Evolutionary conservation across 2,329 filamentous ascomycete genomes (phyloP), one percentile per base, ranked within the genome.

Genomic region (Botrytis sinoallii): DNA sequence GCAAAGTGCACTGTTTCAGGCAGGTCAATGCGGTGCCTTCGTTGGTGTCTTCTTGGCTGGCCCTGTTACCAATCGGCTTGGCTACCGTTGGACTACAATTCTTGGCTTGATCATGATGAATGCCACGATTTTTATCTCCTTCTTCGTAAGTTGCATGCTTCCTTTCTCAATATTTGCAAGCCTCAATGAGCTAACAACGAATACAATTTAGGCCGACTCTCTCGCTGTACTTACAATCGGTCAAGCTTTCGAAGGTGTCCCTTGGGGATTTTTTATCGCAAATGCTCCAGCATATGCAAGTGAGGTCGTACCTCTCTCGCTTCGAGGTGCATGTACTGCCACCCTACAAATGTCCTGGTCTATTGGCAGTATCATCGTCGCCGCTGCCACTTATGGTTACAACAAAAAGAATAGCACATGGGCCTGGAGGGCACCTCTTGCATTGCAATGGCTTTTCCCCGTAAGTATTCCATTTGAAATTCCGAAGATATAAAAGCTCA

Each of bases 281-380:
- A 90, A 90, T 79, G 85, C 89, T 7, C 89, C 89, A 0, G 89
- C 89, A 10, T 91, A 90, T 83, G 88, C 85, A 81, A 82, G 82
- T 78, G 89, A 91, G 80, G 89, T 91, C 73, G 87, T 89, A 4
- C 89, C 89, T 1, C 84, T 91, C 70, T 82, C 83, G 78, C 81
- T 91, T 72, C 82, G 88, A 80, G 89, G 86, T 71, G 86, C 88
- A 32, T 85, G 85, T 7, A 91, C 89, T 3, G 86, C 88, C 81
- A 90, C 88, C 85, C 77, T 91, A 81, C 89, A 91, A 82, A 90
- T 90, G 88, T 89, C 88, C 83, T 91, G 88, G 88, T 86, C 88
- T 29, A 87, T 91, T 78, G 89, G 88, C 40, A 81, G 82, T 52
- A 90, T 91, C 79, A 88, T 91, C 74, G 89, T 90, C 38, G 86